Percentiles rank a stretch among this genome's conserved stretches.
These are phyloP conservation scores for Linnemannia exigua DNA, from an alignment of 192 early-diverging fungal species.

Conservation along the genomic window DNA sequence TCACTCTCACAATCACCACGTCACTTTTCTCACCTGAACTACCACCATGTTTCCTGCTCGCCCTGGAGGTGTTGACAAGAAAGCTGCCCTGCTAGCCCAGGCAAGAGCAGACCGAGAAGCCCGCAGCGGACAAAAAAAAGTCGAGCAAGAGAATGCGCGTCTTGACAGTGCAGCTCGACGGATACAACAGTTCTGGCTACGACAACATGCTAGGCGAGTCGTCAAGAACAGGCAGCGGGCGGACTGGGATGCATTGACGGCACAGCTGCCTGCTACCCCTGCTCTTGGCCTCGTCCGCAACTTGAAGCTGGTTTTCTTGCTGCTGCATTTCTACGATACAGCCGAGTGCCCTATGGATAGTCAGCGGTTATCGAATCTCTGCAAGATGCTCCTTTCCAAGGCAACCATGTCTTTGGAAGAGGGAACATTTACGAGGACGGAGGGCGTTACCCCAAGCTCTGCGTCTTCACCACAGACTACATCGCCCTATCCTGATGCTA, in stretches of 20 bases:
- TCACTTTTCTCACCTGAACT: background rate
- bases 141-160: constrained; percentile 20
- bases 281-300: constrained; percentile 38
- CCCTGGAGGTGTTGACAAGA: constrained; percentile 40
- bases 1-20: background rate
- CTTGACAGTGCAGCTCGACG: constrained; percentile 20
- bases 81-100: constrained; percentile 43
- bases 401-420: constrained; percentile 15
- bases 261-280: constrained; percentile 18
- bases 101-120: constrained; percentile 49
- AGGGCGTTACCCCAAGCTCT: background rate
- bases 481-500: background rate
- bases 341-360: constrained; percentile 5
- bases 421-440: background rate
- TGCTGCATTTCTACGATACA: constrained; percentile 32
- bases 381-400: constrained; percentile 48
- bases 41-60: constrained; percentile 38
- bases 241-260: constrained; percentile 36
- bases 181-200: constrained; percentile 29
- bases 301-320: constrained; percentile 28
- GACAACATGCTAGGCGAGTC: background rate
- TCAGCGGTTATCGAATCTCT: constrained; percentile 26
- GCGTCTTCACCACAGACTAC: background rate
- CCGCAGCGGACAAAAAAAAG: constrained; percentile 33
- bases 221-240: constrained; percentile 15